Evolutionary conservation across 345 rosid species (phyloP), one percentile per base, ranked within the genome.

Genomic region (Chamaenerion angustifolium): DNA sequence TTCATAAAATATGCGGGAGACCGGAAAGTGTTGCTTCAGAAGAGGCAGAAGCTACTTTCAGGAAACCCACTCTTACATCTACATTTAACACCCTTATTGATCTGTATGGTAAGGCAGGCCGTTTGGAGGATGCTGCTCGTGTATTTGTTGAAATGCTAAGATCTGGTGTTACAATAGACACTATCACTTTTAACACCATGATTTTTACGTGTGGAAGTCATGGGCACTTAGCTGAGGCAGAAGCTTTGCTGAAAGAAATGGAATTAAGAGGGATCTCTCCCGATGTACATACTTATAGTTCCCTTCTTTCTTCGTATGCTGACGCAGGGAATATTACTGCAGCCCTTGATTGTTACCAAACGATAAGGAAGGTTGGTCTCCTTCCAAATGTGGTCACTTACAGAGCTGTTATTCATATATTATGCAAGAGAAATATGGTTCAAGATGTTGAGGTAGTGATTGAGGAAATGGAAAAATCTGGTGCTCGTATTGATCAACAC

Each of bases 41-140:
- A 11, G 68, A 70, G 57, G 43, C 35, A 0, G 78, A 74, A 16
- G 63, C 50, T 46, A 56, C 69, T 49, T 58, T 63, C 56, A 59
- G 74, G 45, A 85, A 72, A 75, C 97, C 88, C 42, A 62, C 51
- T 46, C 60, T 76, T n/a, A 80, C 95, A 8, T 66, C 89, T 5
- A 89, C 94, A 0, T 89, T 75, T 57, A 89, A 85, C 48, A 76
- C 85, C 19, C 60, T 89, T 65, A 85, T 89, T 62, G 97, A 89
- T 76, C 63, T 89, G 71, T 89, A 89, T 56, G 97, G 94, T 16
- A 89, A 89, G 63, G 94, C 95, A 0, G 97, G 88, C 45, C 83
- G 85, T 11, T 72, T 89, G 12, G 57, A 59, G 49, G 97, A 85
- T 57, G 97, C 97, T 17, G 97, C 93, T 27, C 65, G 65, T 45